Evolutionary conservation across 495 filamentous ascomycete species (phyloP).

Genomic region (Viridothelium virens): DNA sequence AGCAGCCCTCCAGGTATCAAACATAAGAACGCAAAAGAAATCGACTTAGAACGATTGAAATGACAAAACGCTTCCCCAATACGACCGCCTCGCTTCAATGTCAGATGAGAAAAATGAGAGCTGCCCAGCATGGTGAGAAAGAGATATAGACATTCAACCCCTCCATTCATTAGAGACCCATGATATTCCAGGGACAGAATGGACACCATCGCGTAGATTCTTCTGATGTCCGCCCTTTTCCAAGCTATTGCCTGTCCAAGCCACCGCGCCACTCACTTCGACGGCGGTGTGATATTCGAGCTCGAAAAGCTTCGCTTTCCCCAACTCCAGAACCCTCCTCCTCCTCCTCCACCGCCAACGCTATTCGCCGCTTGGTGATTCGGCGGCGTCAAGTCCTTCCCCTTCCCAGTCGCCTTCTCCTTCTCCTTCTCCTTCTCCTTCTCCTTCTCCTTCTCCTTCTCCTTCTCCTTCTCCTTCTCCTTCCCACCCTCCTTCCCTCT

Average conservation of each 20-base stretch:
- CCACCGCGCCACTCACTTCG: too few relatives aligned
- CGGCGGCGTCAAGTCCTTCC: constrained; percentile 8
- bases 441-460: not conserved
- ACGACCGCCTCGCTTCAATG: not conserved
- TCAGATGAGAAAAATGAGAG: not conserved
- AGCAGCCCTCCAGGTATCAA: not conserved
- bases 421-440: not conserved
- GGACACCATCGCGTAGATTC: not conserved
- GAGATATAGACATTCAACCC: not conserved
- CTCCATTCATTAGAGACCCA: not conserved
- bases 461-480: not conserved
- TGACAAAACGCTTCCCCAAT: not conserved
- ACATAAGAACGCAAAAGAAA: not conserved
- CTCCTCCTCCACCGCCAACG: not conserved
- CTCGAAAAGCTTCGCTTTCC: constrained; percentile 11
- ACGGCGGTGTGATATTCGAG: not conserved
- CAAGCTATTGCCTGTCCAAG: not conserved
- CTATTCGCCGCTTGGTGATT: constrained; percentile 10
- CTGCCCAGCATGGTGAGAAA: constrained; percentile 9
- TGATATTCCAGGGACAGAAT: not conserved
- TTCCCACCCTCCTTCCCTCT: too few relatives aligned
- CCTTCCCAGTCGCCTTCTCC: not conserved
- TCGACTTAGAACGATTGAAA: not conserved
- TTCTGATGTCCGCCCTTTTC: not conserved
- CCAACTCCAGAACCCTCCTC: constrained; percentile 27